Percentiles rank a stretch among this genome's conserved stretches.
Conservation (phyloP, 2,329 filamentous ascomycete species). For the Xylaria sp. region DNA sequence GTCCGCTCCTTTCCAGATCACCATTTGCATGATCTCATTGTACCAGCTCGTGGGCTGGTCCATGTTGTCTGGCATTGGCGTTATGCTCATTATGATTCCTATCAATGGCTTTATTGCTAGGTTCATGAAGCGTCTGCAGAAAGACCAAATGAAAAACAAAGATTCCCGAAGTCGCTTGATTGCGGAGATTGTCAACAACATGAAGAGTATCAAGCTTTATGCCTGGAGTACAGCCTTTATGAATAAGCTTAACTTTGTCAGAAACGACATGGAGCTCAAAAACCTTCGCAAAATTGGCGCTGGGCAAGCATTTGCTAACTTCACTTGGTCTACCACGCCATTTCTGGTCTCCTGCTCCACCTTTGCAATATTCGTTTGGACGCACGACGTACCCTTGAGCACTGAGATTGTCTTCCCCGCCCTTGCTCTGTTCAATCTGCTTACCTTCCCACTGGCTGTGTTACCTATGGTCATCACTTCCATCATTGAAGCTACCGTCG, state of each 20-base stretch:
- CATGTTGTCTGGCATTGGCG: conserved; percentile 93
- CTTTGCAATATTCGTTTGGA: conserved; percentile 93
- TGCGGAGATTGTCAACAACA: conserved; percentile 98
- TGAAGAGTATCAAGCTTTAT: conserved; percentile 99
- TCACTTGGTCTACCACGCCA: conserved; percentile 97
- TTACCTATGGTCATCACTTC: conserved; percentile 98
- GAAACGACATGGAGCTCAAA: conserved; percentile 95
- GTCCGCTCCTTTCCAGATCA: conserved; percentile 97
- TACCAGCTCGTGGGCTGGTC: conserved; percentile 95
- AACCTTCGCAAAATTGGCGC: conserved; percentile 96
- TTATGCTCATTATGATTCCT: conserved; percentile 98
- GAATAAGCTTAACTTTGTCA: conserved; percentile 94
- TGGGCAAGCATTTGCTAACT: conserved; percentile 93
- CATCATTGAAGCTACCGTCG: conserved; percentile 95
- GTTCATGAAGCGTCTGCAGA: conserved; percentile 94
- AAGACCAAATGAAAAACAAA: conserved; percentile 99
- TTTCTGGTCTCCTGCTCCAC: conserved; percentile 98
- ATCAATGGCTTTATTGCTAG: conserved; percentile 92
- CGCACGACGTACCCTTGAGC: conserved; percentile 81
- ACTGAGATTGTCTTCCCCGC: conserved; percentile 98
- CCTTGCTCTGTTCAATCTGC: conserved; percentile 88
- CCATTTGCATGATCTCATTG: conserved; percentile 93
- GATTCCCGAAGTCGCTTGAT: conserved; percentile 92
- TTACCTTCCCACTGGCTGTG: conserved; percentile 93
- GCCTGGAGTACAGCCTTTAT: conserved; percentile 98